Percentiles rank a stretch among this genome's conserved stretches.
Evolutionary conservation across 768 basidiomycete species (phyloP).

Genomic region (Lactarius evosmus): DNA sequence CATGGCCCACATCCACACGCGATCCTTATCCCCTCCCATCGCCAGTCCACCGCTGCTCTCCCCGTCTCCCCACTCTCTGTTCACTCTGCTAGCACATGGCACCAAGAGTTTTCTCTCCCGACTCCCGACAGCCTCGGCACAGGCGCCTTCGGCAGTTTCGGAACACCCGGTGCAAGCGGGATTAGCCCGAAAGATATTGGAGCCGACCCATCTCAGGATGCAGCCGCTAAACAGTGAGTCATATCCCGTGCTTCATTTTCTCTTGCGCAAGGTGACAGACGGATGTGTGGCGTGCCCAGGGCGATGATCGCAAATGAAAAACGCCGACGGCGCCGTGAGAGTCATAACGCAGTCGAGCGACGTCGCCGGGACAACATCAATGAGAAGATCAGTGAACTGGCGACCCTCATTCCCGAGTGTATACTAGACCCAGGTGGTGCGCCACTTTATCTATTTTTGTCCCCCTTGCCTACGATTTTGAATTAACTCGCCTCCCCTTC

Average conservation of each 20-base stretch:
- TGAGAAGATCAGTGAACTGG: constrained; percentile 89
- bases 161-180: constrained; percentile 29
- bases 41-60: constrained; percentile 29
- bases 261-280: background rate
- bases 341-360: constrained; percentile 90
- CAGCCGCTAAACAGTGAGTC: constrained; percentile 42
- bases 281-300: constrained; percentile 28
- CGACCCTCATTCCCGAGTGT: constrained; percentile 84
- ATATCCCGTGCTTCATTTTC: background rate
- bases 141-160: constrained; percentile 24
- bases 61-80: constrained; percentile 34
- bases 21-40: constrained; percentile 59
- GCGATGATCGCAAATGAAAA: constrained; percentile 76
- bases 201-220: constrained; percentile 30
- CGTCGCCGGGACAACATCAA: constrained; percentile 90
- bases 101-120: constrained; percentile 32
- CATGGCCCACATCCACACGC: constrained; percentile 49
- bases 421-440: constrained; percentile 60
- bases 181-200: constrained; percentile 38
- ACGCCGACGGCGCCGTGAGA: constrained; percentile 73
- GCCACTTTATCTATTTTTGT: constrained; percentile 23
- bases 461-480: background rate
- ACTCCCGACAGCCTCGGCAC: constrained; percentile 34
- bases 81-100: constrained; percentile 22
- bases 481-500: background rate